Conservation (phyloP, 2,329 filamentous ascomycete species). For the Neopestalotiopsis sp. region DNA sequence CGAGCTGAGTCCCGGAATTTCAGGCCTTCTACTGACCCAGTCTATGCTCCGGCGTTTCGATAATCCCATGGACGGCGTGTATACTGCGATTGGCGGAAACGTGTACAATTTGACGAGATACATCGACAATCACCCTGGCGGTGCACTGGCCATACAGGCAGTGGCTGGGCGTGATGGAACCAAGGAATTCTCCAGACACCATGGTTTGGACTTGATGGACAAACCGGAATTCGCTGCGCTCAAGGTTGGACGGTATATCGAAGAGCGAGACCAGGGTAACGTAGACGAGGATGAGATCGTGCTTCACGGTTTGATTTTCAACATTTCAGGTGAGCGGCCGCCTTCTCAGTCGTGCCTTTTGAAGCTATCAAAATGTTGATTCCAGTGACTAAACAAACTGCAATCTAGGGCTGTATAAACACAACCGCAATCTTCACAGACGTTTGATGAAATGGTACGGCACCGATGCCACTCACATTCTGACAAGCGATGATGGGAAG, state of each 20-base stretch:
- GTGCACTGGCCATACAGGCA: background rate
- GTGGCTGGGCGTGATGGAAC: conserved; percentile 9
- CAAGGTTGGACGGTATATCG: background rate
- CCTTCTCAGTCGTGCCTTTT: background rate
- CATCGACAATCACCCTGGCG: conserved; percentile 4
- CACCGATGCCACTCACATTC: background rate
- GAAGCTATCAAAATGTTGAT: background rate
- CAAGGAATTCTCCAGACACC: background rate
- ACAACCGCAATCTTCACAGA: background rate
- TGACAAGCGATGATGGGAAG: background rate
- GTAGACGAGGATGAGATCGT: conserved; percentile 1
- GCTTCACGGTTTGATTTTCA: conserved; percentile 8
- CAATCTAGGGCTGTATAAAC: background rate
- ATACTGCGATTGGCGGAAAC: background rate
- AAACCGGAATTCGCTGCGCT: background rate
- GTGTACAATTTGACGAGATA: conserved; percentile 5
- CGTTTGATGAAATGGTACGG: background rate
- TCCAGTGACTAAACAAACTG: background rate
- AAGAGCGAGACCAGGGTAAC: background rate
- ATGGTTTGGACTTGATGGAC: background rate
- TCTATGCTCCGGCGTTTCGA: background rate
- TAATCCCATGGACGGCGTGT: conserved; percentile 2
- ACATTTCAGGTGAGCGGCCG: background rate
- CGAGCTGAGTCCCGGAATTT: background rate
- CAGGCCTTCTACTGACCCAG: background rate